Evolutionary conservation across 768 basidiomycete genomes (phyloP), one percentile per base, ranked within the genome.

Genomic region (Macrolepiota dolichaula): DNA sequence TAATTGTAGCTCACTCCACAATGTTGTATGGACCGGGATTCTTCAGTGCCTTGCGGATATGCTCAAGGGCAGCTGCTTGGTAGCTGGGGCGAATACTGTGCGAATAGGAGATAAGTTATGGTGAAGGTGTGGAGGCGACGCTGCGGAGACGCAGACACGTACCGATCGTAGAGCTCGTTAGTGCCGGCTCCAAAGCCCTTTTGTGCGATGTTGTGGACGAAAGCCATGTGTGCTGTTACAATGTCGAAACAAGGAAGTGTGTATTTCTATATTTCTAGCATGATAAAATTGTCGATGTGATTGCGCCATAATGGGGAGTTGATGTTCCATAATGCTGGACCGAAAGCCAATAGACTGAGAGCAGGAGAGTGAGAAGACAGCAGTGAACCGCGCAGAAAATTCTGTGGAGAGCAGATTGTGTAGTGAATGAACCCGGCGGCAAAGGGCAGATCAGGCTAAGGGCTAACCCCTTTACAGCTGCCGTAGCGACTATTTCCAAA

Each of bases 151-250:
- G 57, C 55, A 32, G 29, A 32, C n/a, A n/a, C 29, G 29, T 32
- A 87, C 89, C 82, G 78, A 66, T 94, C 88, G 67, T 94, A 94
- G 3, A 91, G 74, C 51, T 91, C 91, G 69, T 94, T 96, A 0
- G 92, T 95, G 1, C 92, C 94, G 17, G 75, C 68, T 0, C 84
- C 89, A 67, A 94, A 96, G 2, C 94, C 94, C 32, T 69, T 68
- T 65, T 83, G 74, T n/a, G 94, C 94, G 35, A 92, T 63, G 3
- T 71, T 61, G 63, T 95, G 91, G 0, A 95, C 82, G 0, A 66
- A 67, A 37, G 73, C 47, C 77, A 79, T 77, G 42, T 38, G 56
- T 36, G 51, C 29, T 58, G 19, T 10, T 3, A n/a, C 40, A 62
- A 36, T 29, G 19, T 62, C 61, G 36, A 35, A 29, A 44, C 36